These are phyloP conservation scores for Lipomyces spencermartinsiae DNA, from an alignment of 805 yeast genomes.

Conservation along the genomic window DNA sequence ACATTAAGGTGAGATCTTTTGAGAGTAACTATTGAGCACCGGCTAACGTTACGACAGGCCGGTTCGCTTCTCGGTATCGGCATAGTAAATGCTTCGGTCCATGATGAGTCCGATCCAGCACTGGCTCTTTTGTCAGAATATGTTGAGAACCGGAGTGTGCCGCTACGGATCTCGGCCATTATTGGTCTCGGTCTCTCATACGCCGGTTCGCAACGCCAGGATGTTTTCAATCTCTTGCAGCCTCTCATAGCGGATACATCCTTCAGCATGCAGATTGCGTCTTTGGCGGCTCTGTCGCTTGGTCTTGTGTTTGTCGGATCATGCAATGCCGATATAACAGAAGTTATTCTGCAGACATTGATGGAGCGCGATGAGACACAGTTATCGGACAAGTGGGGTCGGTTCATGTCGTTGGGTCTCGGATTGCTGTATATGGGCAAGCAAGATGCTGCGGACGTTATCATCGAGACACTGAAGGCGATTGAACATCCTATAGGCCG, in stretches of 20 bases:
- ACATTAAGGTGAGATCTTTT: slow-evolving; percentile 57
- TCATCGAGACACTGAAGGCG: slow-evolving; percentile 89
- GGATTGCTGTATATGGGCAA: slow-evolving; percentile 93
- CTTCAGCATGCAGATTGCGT: slow-evolving; percentile 75
- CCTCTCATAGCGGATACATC: slow-evolving; percentile 84
- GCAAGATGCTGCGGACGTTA: slow-evolving; percentile 86
- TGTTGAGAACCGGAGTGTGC: slow-evolving; percentile 65
- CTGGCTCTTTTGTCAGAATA: slow-evolving; percentile 81
- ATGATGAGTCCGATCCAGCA: slow-evolving; percentile 95
- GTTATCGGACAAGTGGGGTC: slow-evolving; percentile 82
- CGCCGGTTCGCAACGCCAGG: slow-evolving; percentile 91
- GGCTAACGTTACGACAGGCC: slow-evolving; percentile 52
- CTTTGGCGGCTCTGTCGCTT: slow-evolving; percentile 86
- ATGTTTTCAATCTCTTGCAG: slow-evolving; percentile 72
- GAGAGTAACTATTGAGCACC: background rate
- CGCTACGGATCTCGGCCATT: slow-evolving; percentile 79
- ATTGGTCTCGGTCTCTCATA: slow-evolving; percentile 92
- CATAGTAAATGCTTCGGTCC: slow-evolving; percentile 87
- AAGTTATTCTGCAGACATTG: slow-evolving; percentile 87
- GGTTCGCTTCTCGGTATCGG: slow-evolving; percentile 98
- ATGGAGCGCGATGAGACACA: slow-evolving; percentile 83
- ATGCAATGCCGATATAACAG: slow-evolving; percentile 90
- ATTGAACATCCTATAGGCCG: slow-evolving; percentile 93
- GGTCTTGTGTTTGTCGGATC: slow-evolving; percentile 97
- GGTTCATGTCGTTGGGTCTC: slow-evolving; percentile 88